Percentiles rank a stretch among this genome's conserved stretches.
Conservation (phyloP, 306 rosid species). For the Quercus engelmannii region DNA sequence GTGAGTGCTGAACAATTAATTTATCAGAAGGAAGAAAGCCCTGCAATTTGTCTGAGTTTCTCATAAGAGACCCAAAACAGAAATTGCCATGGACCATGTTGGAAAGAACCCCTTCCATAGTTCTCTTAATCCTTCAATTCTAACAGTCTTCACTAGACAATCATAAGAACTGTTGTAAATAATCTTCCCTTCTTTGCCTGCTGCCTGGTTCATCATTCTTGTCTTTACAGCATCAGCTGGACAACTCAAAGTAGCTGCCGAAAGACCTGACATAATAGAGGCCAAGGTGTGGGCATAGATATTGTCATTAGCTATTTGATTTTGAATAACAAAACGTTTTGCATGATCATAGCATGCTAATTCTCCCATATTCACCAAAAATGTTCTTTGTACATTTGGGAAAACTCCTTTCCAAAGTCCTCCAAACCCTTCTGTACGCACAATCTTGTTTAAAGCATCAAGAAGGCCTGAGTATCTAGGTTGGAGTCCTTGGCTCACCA, state of each 20-base stretch:
- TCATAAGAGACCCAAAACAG: slow-evolving; percentile 92
- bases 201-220: slow-evolving; percentile 78
- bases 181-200: slow-evolving; percentile 40
- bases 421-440: slow-evolving; percentile 57
- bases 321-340: slow-evolving; percentile 58
- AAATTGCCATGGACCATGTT: slow-evolving; percentile 92
- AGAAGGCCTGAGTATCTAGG: slow-evolving; percentile 71
- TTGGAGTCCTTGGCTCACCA: slow-evolving; percentile 55
- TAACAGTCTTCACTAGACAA: slow-evolving; percentile 74
- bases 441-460: slow-evolving; percentile 68
- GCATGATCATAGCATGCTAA: slow-evolving; percentile 85
- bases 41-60: slow-evolving; percentile 69
- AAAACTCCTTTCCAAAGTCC: slow-evolving; percentile 89
- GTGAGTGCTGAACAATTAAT: neutral
- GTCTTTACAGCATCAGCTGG: slow-evolving; percentile 95
- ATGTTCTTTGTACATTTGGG: slow-evolving; percentile 82
- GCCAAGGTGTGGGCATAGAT: slow-evolving; percentile 73
- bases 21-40: slow-evolving; percentile 69
- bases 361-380: slow-evolving; percentile 91
- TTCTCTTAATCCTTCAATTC: slow-evolving; percentile 74
- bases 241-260: slow-evolving; percentile 75
- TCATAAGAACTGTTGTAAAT: slow-evolving; percentile 57
- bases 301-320: slow-evolving; percentile 57
- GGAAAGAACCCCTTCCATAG: slow-evolving; percentile 94
- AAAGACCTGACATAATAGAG: slow-evolving; percentile 73